These are phyloP conservation scores for Saccharomycopsis babjevae DNA, from an alignment of 805 yeast genomes.

Conservation along the genomic window DNA sequence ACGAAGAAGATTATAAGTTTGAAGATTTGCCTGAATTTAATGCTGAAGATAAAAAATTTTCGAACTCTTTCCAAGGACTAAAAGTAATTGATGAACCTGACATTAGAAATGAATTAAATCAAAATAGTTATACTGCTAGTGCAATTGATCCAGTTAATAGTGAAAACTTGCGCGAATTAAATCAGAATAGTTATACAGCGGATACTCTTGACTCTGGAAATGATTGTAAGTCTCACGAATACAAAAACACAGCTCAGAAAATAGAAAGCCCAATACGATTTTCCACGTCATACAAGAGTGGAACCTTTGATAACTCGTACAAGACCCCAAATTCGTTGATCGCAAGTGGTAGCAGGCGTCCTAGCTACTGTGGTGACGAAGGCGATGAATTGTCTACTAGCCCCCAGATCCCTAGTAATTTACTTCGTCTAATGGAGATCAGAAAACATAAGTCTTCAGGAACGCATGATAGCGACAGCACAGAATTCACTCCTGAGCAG, in stretches of 20 bases:
- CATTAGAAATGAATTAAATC: neutral
- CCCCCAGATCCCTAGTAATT: conserved; percentile 58
- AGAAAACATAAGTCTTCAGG: conserved; percentile 24
- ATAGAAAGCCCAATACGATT: conserved; percentile 15
- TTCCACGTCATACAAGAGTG: conserved; percentile 3
- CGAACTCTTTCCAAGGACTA: neutral
- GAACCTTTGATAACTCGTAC: conserved; percentile 12
- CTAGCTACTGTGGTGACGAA: neutral
- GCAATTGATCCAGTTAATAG: neutral
- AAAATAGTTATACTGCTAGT: neutral
- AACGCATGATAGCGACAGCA: conserved; percentile 17
- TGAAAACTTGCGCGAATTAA: neutral
- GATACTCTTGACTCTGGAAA: neutral
- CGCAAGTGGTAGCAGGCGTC: conserved; percentile 2
- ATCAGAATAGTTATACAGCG: neutral
- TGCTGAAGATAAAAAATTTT: neutral
- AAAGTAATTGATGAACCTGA: neutral
- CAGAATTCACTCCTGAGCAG: neutral
- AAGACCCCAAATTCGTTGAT: conserved; percentile 1
- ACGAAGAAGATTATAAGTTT: neutral
- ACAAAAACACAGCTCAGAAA: conserved; percentile 8
- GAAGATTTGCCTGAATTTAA: neutral
- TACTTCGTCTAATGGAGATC: conserved; percentile 44
- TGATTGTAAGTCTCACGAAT: neutral
- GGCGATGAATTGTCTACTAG: conserved; percentile 45